Evolutionary conservation across 2,329 filamentous ascomycete species (phyloP).

Genomic region (Aspergillus felis): DNA sequence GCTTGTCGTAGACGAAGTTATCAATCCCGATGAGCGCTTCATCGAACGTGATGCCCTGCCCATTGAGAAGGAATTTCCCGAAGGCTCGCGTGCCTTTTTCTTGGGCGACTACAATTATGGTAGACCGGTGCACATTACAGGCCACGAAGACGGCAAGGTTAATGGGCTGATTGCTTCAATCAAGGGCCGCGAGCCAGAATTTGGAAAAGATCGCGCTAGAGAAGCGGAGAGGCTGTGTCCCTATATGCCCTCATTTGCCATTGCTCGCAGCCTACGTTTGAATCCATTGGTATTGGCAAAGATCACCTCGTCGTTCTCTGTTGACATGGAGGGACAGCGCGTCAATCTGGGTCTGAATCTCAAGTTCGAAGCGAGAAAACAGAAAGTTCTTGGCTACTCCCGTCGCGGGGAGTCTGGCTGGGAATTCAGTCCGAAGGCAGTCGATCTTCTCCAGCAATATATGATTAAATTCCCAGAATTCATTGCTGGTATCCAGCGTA

Average conservation of each 20-base stretch:
- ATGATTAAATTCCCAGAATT: constrained; percentile 95
- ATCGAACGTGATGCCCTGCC: constrained; percentile 83
- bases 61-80: constrained; percentile 86
- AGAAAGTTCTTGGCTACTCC: constrained; percentile 94
- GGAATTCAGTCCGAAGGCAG: constrained; percentile 88
- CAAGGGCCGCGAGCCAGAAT: constrained; percentile 72
- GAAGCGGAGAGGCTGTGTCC: constrained; percentile 66
- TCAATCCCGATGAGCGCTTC: constrained; percentile 89
- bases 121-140: constrained; percentile 76
- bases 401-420: constrained; percentile 81
- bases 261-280: constrained; percentile 75
- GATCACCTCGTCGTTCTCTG: constrained; percentile 89
- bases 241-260: constrained; percentile 84
- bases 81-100: constrained; percentile 82
- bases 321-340: constrained; percentile 74
- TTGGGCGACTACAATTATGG: constrained; percentile 91
- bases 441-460: constrained; percentile 77
- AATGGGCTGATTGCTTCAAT: constrained; percentile 73
- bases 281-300: constrained; percentile 89
- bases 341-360: constrained; percentile 92
- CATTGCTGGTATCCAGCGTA: constrained; percentile 79
- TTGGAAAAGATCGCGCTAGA: constrained; percentile 69
- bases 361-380: constrained; percentile 93
- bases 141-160: constrained; percentile 69
- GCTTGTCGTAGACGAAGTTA: constrained; percentile 80